Conservation (phyloP, 176 grass and related monocot species). For the Triticum urartu region DNA sequence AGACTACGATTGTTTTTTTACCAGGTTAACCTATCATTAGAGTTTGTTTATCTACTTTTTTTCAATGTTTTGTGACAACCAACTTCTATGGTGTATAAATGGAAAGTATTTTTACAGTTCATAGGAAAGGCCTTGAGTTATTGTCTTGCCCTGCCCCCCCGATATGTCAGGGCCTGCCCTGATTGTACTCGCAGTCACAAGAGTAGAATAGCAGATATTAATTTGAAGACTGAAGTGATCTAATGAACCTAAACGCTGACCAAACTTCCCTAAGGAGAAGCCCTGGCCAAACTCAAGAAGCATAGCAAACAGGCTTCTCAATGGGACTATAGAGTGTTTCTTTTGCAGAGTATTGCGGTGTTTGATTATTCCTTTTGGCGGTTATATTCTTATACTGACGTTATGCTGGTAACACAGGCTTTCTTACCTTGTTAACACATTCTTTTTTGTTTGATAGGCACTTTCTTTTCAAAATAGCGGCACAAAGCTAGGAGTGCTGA, state of each 20-base stretch:
- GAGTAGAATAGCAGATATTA: background rate
- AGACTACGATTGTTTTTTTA: too few species aligned
- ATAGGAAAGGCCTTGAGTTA: too few species aligned
- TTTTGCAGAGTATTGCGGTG: background rate
- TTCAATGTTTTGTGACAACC: background rate
- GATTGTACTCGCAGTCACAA: background rate
- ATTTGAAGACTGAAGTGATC: background rate
- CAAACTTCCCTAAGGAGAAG: background rate
- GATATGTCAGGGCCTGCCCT: background rate
- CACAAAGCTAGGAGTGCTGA: slow-evolving; percentile 82
- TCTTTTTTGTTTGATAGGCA: slow-evolving; percentile 52
- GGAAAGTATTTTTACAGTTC: background rate
- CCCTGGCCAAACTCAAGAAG: background rate
- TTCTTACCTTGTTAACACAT: slow-evolving; percentile 14
- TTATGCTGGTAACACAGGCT: background rate
- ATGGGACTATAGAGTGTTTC: background rate
- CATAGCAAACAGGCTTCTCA: background rate
- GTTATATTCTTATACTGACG: background rate
- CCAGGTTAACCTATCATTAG: background rate
- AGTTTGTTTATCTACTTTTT: background rate
- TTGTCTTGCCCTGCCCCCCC: too few species aligned
- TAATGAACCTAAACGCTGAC: background rate
- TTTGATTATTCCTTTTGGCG: background rate
- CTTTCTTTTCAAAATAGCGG: slow-evolving; percentile 79
- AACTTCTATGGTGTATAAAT: background rate